Percentiles rank a stretch among this genome's conserved stretches.
Evolutionary conservation across 495 filamentous ascomycete species (phyloP).

Genomic region (Trichoderma orchidacearum): DNA sequence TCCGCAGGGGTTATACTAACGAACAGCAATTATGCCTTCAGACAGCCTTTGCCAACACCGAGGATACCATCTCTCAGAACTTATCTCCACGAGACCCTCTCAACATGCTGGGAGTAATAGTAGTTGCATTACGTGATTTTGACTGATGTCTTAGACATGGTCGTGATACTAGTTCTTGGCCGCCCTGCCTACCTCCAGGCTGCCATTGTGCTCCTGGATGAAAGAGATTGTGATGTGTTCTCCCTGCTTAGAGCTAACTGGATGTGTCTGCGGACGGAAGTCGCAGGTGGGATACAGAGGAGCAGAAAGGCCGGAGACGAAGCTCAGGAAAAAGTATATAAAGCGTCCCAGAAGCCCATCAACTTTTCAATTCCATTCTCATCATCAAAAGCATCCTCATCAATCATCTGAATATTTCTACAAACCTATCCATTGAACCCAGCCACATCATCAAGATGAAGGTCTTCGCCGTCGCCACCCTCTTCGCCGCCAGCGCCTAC

Average conservation of each 20-base stretch:
- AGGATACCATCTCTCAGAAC: background rate
- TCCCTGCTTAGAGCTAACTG: background rate
- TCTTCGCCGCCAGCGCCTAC: background rate
- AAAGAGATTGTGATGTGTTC: background rate
- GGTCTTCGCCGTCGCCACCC: background rate
- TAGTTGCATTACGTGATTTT: background rate
- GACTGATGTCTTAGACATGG: background rate
- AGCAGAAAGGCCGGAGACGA: background rate
- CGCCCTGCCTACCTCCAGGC: background rate
- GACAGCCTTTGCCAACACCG: too few species aligned
- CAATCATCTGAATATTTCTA: background rate
- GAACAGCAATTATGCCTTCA: too few species aligned
- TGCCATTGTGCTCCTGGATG: background rate
- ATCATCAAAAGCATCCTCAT: background rate
- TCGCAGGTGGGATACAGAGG: background rate
- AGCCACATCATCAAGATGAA: background rate
- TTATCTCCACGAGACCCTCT: too few species aligned
- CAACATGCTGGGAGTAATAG: background rate
- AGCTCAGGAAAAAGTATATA: background rate
- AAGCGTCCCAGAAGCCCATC: background rate
- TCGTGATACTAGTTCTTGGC: background rate
- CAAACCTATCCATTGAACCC: background rate
- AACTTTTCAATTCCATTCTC: background rate
- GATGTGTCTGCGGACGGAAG: background rate
- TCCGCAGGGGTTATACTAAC: too few species aligned